These are phyloP conservation scores for Boletus edulis DNA, from an alignment of 768 basidiomycete genomes.

Conservation along the genomic window DNA sequence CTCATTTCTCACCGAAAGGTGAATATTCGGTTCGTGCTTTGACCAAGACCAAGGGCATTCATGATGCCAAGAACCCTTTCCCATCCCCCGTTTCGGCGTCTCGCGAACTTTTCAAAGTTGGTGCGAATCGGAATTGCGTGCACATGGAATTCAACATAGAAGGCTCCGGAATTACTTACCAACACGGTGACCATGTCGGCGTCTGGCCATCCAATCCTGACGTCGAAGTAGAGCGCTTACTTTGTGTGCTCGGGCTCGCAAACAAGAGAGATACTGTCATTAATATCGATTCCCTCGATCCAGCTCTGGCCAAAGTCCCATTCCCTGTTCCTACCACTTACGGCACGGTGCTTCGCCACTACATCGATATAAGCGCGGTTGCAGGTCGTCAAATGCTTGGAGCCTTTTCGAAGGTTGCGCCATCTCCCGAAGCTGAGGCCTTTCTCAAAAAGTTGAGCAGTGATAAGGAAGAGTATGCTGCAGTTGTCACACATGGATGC, in stretches of 20 bases:
- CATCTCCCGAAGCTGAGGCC: slow-evolving; percentile 71
- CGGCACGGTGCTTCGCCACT: slow-evolving; percentile 88
- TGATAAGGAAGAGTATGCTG: slow-evolving; percentile 84
- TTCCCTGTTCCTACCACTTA: slow-evolving; percentile 98
- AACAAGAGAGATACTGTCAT: slow-evolving; percentile 82
- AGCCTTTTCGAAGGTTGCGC: slow-evolving; percentile 83
- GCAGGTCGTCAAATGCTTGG: slow-evolving; percentile 94
- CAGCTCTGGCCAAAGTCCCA: slow-evolving; percentile 95
- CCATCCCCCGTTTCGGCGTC: slow-evolving; percentile 76
- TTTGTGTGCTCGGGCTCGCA: slow-evolving; percentile 80
- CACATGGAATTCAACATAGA: slow-evolving; percentile 93
- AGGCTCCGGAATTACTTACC: slow-evolving; percentile 96
- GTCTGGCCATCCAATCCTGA: slow-evolving; percentile 97
- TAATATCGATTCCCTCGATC: slow-evolving; percentile 94
- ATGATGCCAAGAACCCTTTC: slow-evolving; percentile 97
- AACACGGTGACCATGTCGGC: slow-evolving; percentile 97
- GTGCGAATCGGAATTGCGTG: slow-evolving; percentile 83
- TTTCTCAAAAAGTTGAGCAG: slow-evolving; percentile 74
- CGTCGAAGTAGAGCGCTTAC: slow-evolving; percentile 83
- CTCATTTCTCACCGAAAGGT: slow-evolving; percentile 41
- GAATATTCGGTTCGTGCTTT: slow-evolving; percentile 96
- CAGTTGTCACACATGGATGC: slow-evolving; percentile 74
- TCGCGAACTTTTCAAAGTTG: slow-evolving; percentile 80
- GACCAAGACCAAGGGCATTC: slow-evolving; percentile 90
- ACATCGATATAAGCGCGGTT: slow-evolving; percentile 94